phyloP scores from a whole-genome alignment of 148 eudicot genomes.

The Rhododendron simsii region DNA sequence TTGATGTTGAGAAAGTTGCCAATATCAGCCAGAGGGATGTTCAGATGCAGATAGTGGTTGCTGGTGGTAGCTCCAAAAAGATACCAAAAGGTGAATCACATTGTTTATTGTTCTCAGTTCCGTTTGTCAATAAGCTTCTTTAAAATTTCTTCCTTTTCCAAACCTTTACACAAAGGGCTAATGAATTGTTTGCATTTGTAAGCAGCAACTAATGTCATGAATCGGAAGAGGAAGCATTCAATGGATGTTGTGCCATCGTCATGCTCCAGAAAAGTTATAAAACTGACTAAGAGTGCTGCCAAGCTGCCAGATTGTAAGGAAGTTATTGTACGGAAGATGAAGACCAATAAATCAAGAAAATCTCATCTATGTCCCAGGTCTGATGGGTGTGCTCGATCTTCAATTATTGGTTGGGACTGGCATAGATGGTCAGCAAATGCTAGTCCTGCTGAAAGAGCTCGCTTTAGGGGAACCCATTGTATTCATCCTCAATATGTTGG shows the following conservation, averaged over 20 bases:
- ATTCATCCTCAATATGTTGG: slow-evolving; percentile 30
- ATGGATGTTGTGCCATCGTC: slow-evolving; percentile 33
- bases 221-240: slow-evolving; percentile 52
- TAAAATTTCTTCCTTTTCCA: neutral
- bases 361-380: slow-evolving; percentile 55
- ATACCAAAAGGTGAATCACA: slow-evolving; percentile 29
- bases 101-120: neutral
- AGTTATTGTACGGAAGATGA: slow-evolving; percentile 24
- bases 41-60: slow-evolving; percentile 17
- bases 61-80: slow-evolving; percentile 15
- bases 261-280: slow-evolving; percentile 32
- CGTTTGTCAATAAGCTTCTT: neutral
- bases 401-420: slow-evolving; percentile 97
- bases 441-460: slow-evolving; percentile 77
- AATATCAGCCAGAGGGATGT: slow-evolving; percentile 11
- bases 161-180: neutral
- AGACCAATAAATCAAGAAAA: slow-evolving; percentile 31
- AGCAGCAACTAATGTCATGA: slow-evolving; percentile 39
- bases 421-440: slow-evolving; percentile 79
- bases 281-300: slow-evolving; percentile 27
- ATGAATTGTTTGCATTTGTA: slow-evolving; percentile 5
- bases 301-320: slow-evolving; percentile 36
- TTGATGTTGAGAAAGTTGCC: slow-evolving; percentile 28
- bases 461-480: slow-evolving; percentile 52
- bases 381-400: slow-evolving; percentile 83